Evolutionary conservation across 2,329 filamentous ascomycete genomes (phyloP).

Genomic region (Penicillium sp.): DNA sequence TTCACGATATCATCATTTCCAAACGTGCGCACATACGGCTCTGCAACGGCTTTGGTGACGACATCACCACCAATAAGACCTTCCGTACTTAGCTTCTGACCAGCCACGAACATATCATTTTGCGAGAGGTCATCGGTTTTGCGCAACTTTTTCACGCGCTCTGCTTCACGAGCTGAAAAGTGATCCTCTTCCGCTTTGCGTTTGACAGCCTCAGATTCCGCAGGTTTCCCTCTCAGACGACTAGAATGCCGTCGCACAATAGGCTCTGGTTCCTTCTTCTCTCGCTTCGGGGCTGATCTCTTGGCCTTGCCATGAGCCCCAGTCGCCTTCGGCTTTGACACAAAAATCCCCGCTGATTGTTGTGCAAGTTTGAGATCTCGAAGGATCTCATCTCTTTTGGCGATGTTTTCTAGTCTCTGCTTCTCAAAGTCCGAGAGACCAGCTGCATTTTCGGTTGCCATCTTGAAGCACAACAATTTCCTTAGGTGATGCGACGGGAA

Average conservation of each 20-base stretch:
- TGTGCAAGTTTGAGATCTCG: conserved; percentile 63
- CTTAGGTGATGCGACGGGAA: too few relatives aligned
- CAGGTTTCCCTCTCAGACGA: conserved; percentile 56
- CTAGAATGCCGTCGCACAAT: conserved; percentile 57
- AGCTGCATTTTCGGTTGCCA: conserved; percentile 51
- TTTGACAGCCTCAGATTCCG: conserved; percentile 62
- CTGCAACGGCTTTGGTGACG: conserved; percentile 58
- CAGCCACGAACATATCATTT: conserved; percentile 71
- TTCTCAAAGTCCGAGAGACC: conserved; percentile 71
- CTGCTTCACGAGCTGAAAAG: conserved; percentile 51
- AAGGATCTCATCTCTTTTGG: conserved; percentile 73
- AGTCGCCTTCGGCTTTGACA: conserved; percentile 46
- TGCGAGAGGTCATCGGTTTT: conserved; percentile 65
- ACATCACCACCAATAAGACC: conserved; percentile 60
- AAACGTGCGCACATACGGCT: conserved; percentile 79
- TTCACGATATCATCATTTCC: conserved; percentile 74
- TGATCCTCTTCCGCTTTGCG: conserved; percentile 63
- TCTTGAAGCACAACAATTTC: too few relatives aligned
- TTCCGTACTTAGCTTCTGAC: conserved; percentile 63
- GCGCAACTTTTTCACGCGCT: conserved; percentile 57
- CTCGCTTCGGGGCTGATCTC: conserved; percentile 46
- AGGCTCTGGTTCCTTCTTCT: conserved; percentile 56
- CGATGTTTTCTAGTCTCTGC: conserved; percentile 66
- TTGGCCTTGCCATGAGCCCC: conserved; percentile 48
- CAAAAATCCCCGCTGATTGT: conserved; percentile 63